A percentile compares a stretch with the other conserved stretches of the same genome.
phyloP scores from a whole-genome alignment of 768 basidiomycete species.

The Tricholoma bakamatsutake region DNA sequence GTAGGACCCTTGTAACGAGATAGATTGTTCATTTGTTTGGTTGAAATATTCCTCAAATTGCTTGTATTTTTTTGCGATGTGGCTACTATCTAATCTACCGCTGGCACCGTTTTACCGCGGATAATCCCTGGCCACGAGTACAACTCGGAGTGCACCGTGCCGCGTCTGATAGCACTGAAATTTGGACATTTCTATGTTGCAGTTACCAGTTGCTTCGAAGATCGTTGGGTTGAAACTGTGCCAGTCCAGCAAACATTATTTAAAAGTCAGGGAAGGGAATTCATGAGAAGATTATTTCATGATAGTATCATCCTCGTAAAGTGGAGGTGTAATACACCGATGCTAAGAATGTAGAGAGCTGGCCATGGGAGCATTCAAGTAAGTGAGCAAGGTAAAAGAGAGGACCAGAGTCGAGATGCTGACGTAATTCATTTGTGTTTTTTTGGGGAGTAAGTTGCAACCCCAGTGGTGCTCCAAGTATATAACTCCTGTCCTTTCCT shows the following conservation, averaged over 20 bases:
- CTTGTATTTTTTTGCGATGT: not conserved
- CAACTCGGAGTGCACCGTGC: not conserved
- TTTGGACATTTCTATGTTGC: no score
- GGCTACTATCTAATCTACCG: not conserved
- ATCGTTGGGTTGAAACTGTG: no score
- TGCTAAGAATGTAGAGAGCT: no score
- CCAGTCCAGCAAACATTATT: no score
- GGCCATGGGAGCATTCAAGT: no score
- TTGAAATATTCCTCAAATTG: not conserved
- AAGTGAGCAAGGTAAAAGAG: not conserved
- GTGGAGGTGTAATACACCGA: no score
- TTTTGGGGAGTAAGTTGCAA: conserved; percentile 35
- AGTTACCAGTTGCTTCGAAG: no score
- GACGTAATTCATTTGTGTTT: conserved; percentile 10
- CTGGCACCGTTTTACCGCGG: not conserved
- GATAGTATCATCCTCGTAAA: no score
- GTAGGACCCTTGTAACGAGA: conserved; percentile 51
- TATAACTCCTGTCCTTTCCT: conserved; percentile 17
- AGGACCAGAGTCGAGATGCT: conserved; percentile 4
- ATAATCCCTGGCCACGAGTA: not conserved
- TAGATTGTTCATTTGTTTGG: conserved; percentile 21
- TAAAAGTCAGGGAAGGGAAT: not conserved
- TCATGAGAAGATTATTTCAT: not conserved
- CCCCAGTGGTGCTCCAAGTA: conserved; percentile 30
- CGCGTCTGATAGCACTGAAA: not conserved